Evolutionary conservation across 2,329 filamentous ascomycete species (phyloP).

Genomic region (Monosporascus ibericus): DNA sequence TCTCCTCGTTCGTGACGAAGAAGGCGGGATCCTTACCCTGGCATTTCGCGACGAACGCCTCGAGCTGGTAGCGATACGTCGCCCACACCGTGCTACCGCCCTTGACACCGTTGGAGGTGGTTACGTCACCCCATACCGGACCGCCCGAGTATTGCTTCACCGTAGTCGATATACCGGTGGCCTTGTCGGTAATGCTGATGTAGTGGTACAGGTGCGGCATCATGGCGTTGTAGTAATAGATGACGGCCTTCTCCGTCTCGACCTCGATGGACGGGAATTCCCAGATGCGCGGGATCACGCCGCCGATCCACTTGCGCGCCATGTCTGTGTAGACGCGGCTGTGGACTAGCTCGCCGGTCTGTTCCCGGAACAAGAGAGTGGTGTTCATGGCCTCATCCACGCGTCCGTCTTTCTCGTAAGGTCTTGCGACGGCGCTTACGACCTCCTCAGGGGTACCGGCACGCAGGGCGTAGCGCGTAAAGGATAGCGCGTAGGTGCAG

Average conservation of each 20-base stretch:
- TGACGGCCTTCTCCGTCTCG: slow-evolving; percentile 23
- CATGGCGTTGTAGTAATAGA: slow-evolving; percentile 27
- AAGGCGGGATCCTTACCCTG: slow-evolving; percentile 19
- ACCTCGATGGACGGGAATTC: slow-evolving; percentile 27
- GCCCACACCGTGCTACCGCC: slow-evolving; percentile 19
- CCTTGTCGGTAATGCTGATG: slow-evolving; percentile 23
- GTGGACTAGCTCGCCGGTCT: slow-evolving; percentile 14
- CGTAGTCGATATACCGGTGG: slow-evolving; percentile 18
- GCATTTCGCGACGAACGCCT: slow-evolving; percentile 28
- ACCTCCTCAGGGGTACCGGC: slow-evolving; percentile 18
- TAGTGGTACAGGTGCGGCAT: slow-evolving; percentile 29
- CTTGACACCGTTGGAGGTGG: slow-evolving; percentile 14
- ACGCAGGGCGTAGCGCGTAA: slow-evolving; percentile 15
- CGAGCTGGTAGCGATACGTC: slow-evolving; percentile 27
- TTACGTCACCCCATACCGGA: slow-evolving; percentile 23
- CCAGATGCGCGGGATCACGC: slow-evolving; percentile 24
- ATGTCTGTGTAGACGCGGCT: slow-evolving; percentile 26
- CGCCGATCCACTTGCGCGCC: slow-evolving; percentile 16
- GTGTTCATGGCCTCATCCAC: slow-evolving; percentile 27
- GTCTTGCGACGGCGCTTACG: slow-evolving; percentile 23
- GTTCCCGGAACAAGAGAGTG: slow-evolving; percentile 20
- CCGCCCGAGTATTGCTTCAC: slow-evolving; percentile 22
- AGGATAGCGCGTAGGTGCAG: slow-evolving; percentile 27
- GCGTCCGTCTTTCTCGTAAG: slow-evolving; percentile 18
- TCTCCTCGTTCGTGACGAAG: slow-evolving; percentile 27